Evolutionary conservation across 2,329 filamentous ascomycete genomes (phyloP), one percentile per base, ranked within the genome.

Genomic region (Cyphellophora europaea): DNA sequence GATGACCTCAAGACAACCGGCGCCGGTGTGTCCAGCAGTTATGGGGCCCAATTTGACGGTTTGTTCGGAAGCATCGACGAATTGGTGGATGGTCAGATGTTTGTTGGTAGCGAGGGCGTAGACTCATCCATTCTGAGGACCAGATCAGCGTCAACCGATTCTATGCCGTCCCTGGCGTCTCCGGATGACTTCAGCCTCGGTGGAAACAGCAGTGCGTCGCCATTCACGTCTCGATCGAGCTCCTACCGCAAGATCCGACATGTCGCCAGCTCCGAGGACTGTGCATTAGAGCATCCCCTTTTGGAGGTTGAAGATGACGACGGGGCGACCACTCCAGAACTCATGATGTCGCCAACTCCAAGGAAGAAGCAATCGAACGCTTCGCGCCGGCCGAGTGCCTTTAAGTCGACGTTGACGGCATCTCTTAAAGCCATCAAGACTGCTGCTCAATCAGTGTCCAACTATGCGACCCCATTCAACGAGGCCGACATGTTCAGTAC

Each of bases 391-490:
- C 48, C 51, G 23, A 49, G 43, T 12, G 68, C 65, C 2, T 73
- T 79, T 57, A 77, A 72, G 42, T 79, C 75, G 1, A 79, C 79
- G 41, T 58, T 79, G 28, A 79, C 74, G 0, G 71, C 73, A 2
- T 79, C 75, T 0, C 53, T 79, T 13, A 69, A 74, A 41, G 73
- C 71, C 3, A 65, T 79, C 33, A 77, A 72, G 54, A 71, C 71
- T 5, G 72, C 72, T 1, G 74, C 74, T 8, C 73, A 70, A 37
- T 73, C 71, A 0, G 71, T 79, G 28, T 75, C 74, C 5, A 72
- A 72, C 33, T 71, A 77, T 44, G 66, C 70, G 11, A 65, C 68
- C 14, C 59, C 60, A 11, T 69, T 74, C 37, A 19, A 19, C 18
- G 16, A 19, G 10, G 16, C 30, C 12, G 21, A 25, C 21, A 65